Evolutionary conservation across 2,329 filamentous ascomycete genomes (phyloP), one percentile per base, ranked within the genome.

Genomic region (Pseudopithomyces maydicus): DNA sequence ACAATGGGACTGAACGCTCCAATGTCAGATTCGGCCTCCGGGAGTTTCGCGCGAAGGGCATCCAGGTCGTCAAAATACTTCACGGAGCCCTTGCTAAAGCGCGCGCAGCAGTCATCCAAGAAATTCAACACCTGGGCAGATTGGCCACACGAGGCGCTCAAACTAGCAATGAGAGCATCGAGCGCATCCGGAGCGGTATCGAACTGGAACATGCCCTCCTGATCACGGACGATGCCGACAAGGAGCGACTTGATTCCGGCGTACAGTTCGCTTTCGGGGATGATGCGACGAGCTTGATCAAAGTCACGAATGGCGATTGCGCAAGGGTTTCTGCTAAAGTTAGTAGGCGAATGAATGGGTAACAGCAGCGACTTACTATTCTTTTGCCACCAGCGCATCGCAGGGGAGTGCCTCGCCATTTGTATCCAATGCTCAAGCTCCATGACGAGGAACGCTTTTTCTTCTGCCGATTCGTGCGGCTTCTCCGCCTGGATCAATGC

Each of bases 321-420:
- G 72, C 72, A n/a, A 90, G 79, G 1, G 82, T 82, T 62, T 89
- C 85, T 56, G 80, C 20, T n/a, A 36, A 11, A 22, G 45, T 70
- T 55, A 67, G 59, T 42, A 20, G 43, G 26, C 35, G 44, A 4
- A 23, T 14, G 15, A n/a, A 11, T 20, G 2, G 19, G 22, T 22
- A 3, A 23, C 4, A 45, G 20, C 5, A 19, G 15, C 20, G 20
- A 62, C 74, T 64, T 72, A 78, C 82, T 84, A 58, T 83, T 80
- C 69, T 90, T 93, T 60, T 90, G 84, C 79, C 95, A 97, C 94
- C 94, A 98, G 60, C 90, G 87, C 88, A 97, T 95, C 6, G 88
- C 88, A 0, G 90, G 87, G 2, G 92, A 96, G 66, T 88, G 86
- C 60, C 87, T 85, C 3, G 93, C 92, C 71, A 97, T 90, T 29